A percentile compares a stretch with the other conserved stretches of the same genome.
These are phyloP conservation scores for Linaria vulgaris DNA, from an alignment of 257 asterid species.

Conservation along the genomic window DNA sequence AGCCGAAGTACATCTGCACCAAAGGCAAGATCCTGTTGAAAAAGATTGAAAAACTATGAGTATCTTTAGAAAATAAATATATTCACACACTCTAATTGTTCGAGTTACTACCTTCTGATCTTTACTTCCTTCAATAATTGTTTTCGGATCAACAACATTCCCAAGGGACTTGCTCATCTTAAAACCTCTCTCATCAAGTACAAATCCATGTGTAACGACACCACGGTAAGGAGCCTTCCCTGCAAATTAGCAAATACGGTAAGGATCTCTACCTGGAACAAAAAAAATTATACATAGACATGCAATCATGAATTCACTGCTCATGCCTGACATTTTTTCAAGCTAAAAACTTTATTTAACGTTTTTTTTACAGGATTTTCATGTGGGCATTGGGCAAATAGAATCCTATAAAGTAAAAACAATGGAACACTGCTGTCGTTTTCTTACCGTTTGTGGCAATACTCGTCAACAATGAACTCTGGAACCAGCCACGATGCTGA, in stretches of 20 bases:
- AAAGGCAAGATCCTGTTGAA: constrained; percentile 71
- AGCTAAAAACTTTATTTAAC: not conserved
- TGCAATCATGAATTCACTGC: not conserved
- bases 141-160: constrained; percentile 90
- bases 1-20: constrained; percentile 97
- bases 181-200: constrained; percentile 88
- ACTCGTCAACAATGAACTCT: constrained; percentile 90
- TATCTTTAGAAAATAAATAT: constrained; percentile 14
- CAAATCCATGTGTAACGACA: constrained; percentile 95
- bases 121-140: constrained; percentile 90
- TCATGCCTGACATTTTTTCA: constrained; percentile 7
- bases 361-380: not conserved
- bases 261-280: constrained; percentile 11
- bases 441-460: constrained; percentile 82
- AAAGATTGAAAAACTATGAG: constrained; percentile 28
- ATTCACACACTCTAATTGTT: not conserved
- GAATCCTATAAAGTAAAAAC: constrained; percentile 11
- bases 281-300: not conserved
- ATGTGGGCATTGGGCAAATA: not conserved
- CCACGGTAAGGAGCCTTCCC: constrained; percentile 91
- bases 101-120: constrained; percentile 57
- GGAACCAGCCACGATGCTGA: constrained; percentile 99
- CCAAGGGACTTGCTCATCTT: constrained; percentile 99
- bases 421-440: not conserved
- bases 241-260: constrained; percentile 35